These are phyloP conservation scores for Scleroderma citrinum DNA, from an alignment of 768 basidiomycete species.

Conservation along the genomic window DNA sequence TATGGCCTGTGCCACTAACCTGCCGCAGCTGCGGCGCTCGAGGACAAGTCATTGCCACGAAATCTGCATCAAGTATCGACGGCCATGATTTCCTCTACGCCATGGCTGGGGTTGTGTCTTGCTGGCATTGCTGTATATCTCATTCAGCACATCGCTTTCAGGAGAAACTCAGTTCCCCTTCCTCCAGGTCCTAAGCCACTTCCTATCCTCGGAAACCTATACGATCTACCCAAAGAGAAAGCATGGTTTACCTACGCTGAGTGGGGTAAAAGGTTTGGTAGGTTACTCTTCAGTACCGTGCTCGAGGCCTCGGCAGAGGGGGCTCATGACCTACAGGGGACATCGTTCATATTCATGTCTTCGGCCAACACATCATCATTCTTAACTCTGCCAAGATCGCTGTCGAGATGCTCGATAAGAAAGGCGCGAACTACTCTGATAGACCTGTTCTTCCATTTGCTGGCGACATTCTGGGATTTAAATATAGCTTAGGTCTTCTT, in stretches of 20 bases:
- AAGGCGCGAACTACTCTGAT: constrained; percentile 44
- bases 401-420: constrained; percentile 42
- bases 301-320: neutral
- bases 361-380: constrained; percentile 25
- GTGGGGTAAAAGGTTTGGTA: constrained; percentile 11
- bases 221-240: constrained; percentile 12
- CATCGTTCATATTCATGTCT: constrained; percentile 23
- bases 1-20: no score
- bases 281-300: constrained; percentile 3
- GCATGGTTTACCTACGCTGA: constrained; percentile 16
- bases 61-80: no score
- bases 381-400: constrained; percentile 34
- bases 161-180: neutral
- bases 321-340: constrained; percentile 15
- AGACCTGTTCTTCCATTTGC: constrained; percentile 34
- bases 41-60: no score
- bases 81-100: no score
- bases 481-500: neutral
- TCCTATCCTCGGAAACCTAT: constrained; percentile 19
- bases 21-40: no score
- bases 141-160: neutral
- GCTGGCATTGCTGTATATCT: neutral
- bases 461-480: neutral
- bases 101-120: no score
- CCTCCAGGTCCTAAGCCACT: constrained; percentile 2